phyloP scores from a whole-genome alignment of 257 asterid genomes.

The Nicotiana attenuata region DNA sequence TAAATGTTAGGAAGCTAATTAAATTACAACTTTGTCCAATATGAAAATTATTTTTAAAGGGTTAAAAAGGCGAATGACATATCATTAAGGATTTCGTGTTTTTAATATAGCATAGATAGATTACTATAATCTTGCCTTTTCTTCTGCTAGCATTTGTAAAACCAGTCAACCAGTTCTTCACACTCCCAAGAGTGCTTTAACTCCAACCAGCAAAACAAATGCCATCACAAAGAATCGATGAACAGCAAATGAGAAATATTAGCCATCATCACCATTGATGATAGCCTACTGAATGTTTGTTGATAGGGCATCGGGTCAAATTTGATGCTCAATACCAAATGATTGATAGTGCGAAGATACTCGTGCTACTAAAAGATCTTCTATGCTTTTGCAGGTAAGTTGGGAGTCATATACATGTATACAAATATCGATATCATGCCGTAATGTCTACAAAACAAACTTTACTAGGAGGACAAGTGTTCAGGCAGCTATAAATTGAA shows the following conservation, averaged over 20 bases:
- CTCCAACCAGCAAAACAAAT: not conserved
- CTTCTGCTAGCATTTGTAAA: not conserved
- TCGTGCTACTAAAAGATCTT: not conserved
- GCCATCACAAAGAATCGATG: not conserved
- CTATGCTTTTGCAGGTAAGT: not conserved
- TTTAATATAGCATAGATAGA: too few species aligned
- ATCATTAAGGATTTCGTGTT: too few species aligned
- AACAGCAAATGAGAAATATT: not conserved
- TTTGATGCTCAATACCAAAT: not conserved
- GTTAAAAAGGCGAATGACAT: too few species aligned
- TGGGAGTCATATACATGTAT: slow-evolving; percentile 2
- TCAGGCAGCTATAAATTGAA: slow-evolving; percentile 61
- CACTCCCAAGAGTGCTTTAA: too few species aligned
- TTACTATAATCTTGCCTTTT: too few species aligned
- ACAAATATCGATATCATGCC: slow-evolving; percentile 6
- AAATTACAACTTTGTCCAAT: too few species aligned
- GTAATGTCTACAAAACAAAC: slow-evolving; percentile 50
- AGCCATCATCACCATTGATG: not conserved
- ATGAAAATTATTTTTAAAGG: too few species aligned
- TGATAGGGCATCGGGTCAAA: not conserved
- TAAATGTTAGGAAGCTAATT: too few species aligned
- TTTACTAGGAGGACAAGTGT: slow-evolving; percentile 38
- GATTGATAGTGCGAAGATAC: not conserved
- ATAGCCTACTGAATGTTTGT: not conserved
- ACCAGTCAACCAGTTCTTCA: not conserved